Base-by-base conservation (phyloP, 495 filamentous ascomycete species). In the Neurospora terricola region DNA sequence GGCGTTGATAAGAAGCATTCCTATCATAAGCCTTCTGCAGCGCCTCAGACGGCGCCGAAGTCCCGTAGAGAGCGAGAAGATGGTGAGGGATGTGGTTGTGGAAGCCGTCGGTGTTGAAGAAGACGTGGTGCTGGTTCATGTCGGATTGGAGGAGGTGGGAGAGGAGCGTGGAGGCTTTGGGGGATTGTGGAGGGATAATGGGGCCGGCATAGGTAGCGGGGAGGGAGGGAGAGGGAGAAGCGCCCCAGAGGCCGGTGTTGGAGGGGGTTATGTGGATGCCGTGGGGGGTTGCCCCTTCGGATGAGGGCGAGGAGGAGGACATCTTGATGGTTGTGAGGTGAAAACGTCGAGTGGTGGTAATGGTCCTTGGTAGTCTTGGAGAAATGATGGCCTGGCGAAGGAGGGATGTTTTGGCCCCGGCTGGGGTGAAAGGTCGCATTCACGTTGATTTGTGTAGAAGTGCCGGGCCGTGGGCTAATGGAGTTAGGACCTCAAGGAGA, bases 81-180 rank as follows among this genome's bases (percentile, higher is more conserved):
- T 91, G 88, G 76, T 97, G 93, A 4, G 83, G 87, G 71, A 96
- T 92, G 43, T 84, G 87, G 85, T 91, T 91, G 76, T 92, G 91
- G 75, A 91, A 94, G 0, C 90, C 89, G 2, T 78, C 73, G 1
- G 86, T 34, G 73, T 93, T 93, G 84, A 92, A 96, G 81, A 90
- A 97, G 37, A 93, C 89, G 78, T 97, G 92, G 78, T 94, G 86
- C 37, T 86, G 83, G 84, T 86, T 23, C 62, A 12, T 66, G 42
- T 73, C 71, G 18, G 21, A 5, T 38, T 39, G 54, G 1, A 66
- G 54, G 3, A 66, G 54, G 27, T 0, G 59, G 14, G 69, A 38
- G 38, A 71, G 23, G 70, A 71, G 27, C 2, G 27, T 12, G 9
- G 36, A 38, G 76, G 69, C 82, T 82, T 1, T 90, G 90, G 5